phyloP scores from a whole-genome alignment of 78 protist genomes.

The Cyanophora paradoxa region DNA sequence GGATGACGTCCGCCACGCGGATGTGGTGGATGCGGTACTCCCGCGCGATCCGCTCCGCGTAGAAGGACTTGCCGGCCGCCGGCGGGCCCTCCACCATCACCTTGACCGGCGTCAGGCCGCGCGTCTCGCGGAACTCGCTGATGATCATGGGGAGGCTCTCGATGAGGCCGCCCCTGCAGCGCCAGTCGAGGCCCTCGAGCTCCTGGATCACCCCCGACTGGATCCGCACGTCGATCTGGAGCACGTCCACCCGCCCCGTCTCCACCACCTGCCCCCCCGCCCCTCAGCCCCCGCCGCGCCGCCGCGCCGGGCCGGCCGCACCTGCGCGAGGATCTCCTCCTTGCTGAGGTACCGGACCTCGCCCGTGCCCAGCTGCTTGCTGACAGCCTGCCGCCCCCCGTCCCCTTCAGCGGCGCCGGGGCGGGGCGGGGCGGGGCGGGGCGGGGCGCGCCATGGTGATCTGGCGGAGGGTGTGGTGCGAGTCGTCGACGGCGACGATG shows the following conservation, averaged over 20 bases:
- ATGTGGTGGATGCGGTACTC: conserved; percentile 19
- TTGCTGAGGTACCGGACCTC: neutral
- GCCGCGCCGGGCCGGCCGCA: neutral
- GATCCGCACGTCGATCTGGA: neutral
- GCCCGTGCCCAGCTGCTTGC: conserved; percentile 22
- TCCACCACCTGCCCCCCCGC: too few relatives aligned
- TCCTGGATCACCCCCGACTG: conserved; percentile 2
- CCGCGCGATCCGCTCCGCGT: neutral
- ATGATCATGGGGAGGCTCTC: conserved; percentile 11
- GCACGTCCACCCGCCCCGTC: too few relatives aligned
- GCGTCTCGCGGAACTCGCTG: conserved; percentile 7
- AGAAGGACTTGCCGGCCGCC: conserved; percentile 24
- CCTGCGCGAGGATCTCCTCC: conserved; percentile 7
- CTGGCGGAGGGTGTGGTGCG: too few relatives aligned
- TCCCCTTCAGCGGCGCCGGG: too few relatives aligned
- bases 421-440: too few relatives aligned
- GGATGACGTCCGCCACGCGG: neutral
- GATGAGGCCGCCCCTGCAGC: conserved; percentile 23
- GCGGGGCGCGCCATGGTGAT: too few relatives aligned
- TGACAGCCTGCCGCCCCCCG: conserved; percentile 11
- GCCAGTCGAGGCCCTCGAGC: conserved; percentile 21
- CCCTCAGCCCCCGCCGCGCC: too few relatives aligned
- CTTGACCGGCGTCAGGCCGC: conserved; percentile 22
- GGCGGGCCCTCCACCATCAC: conserved; percentile 48
- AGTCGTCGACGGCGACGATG: too few relatives aligned